Base-by-base conservation (phyloP, 1,284 basidiomycete species). In the Bondarzewia mesenterica region DNA sequence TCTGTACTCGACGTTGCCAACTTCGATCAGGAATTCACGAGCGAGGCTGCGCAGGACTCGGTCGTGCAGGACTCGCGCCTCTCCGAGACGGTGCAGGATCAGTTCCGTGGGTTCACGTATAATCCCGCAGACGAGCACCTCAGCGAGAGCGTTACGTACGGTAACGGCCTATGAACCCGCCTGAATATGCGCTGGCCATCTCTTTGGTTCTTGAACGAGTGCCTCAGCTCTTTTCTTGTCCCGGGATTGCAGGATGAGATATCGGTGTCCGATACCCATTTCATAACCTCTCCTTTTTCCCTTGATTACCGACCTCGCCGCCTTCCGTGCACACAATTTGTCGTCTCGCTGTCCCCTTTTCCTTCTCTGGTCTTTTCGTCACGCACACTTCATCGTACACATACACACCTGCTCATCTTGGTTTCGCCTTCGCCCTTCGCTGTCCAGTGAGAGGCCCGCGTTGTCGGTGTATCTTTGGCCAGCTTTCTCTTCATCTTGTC, bases 21-120 rank as follows among this genome's bases (percentile, higher is more conserved):
- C 73, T 96, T 97, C 68, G 93, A 96, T 65, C 79, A 91, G 32
- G 93, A 96, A 66, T 96, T 96, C 63, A 95, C 93, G 20, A 87
- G 82, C 53, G 93, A 97, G 65, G 85, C 90, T 53, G 87, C 93
- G 3, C 83, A 91, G 61, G 93, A 97, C 66, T 93, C 90, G 8
- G 92, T 96, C 48, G 93, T 97, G 23, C 89, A 90, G 55, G 91
- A 92, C 60, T 93, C 90, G 7, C 89, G 89, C 48, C 71, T 97
- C 26, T 92, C 89, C 8, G 87, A 95, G 72, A 96, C 92, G 1
- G 90, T 96, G 2, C 93, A 97, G 62, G 90, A 93, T 60, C 91
- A 93, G 66, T 97, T 97, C 76, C 79, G 77, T 60, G 91, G 86
- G 16, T 89, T 91, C 67, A 89, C 88, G 2, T 90, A 88, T 59